Percentiles rank a stretch among this genome's conserved stretches.
These are phyloP conservation scores for Aurifilum marmelostoma DNA, from an alignment of 2,329 filamentous ascomycete species.

Conservation along the genomic window DNA sequence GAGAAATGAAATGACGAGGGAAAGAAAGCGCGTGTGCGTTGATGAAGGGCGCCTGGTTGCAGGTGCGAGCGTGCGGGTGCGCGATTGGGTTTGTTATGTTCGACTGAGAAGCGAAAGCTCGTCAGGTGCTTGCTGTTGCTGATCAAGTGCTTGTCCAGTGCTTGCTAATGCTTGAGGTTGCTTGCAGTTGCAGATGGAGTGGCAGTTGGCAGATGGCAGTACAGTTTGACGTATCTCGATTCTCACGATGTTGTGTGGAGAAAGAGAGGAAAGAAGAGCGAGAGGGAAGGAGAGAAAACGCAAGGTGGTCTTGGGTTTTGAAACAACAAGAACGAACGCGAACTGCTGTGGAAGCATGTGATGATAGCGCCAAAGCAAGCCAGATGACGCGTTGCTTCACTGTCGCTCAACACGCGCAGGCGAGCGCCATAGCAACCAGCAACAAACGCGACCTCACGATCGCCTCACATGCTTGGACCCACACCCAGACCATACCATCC, in stretches of 20 bases:
- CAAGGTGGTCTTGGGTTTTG: background rate
- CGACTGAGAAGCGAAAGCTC: background rate
- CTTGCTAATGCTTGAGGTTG: background rate
- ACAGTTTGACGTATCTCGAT: background rate
- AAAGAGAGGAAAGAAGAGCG: background rate
- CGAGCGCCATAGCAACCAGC: background rate
- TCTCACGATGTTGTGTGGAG: background rate
- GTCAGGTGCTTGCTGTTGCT: background rate
- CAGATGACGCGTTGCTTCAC: background rate
- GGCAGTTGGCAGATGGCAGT: background rate
- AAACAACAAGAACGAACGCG: background rate
- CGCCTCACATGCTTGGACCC: background rate
- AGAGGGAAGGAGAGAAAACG: background rate
- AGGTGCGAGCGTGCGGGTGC: constrained; percentile 8
- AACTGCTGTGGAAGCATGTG: background rate
- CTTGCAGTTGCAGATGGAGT: background rate
- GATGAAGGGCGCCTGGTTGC: background rate
- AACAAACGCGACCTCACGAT: background rate
- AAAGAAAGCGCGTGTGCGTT: background rate
- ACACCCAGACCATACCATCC: background rate
- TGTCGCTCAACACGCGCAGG: background rate
- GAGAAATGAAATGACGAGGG: background rate
- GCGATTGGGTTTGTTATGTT: background rate
- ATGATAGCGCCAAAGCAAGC: background rate
- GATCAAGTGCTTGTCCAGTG: background rate